A percentile compares a stretch with the other conserved stretches of the same genome.
Conservation (phyloP, 1,284 basidiomycete species). For the Trichosporon sp. region DNA sequence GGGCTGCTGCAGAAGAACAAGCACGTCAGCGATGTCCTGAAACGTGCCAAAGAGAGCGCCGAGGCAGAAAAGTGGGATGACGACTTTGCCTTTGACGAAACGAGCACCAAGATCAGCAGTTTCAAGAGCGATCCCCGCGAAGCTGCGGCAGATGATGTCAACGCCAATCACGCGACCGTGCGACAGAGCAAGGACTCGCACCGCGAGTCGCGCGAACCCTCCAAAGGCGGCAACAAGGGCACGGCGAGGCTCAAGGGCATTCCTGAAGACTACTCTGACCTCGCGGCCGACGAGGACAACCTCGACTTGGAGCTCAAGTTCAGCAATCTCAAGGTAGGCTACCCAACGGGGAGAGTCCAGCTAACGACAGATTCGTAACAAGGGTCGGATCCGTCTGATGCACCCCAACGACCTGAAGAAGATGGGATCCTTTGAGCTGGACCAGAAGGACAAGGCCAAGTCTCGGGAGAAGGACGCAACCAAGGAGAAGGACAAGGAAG, state of each 20-base stretch:
- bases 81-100: slow-evolving; percentile 88
- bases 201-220: background rate
- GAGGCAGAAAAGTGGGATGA: slow-evolving; percentile 62
- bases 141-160: background rate
- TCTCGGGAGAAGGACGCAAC: background rate
- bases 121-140: background rate
- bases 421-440: slow-evolving; percentile 32
- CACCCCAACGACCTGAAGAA: slow-evolving; percentile 71
- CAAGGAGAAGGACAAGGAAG: background rate
- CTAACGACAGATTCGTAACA: slow-evolving; percentile 54
- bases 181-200: slow-evolving; percentile 18
- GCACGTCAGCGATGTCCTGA: slow-evolving; percentile 64
- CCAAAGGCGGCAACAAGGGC: slow-evolving; percentile 7
- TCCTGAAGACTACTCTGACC: slow-evolving; percentile 79
- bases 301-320: slow-evolving; percentile 82
- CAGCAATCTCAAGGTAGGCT: slow-evolving; percentile 66
- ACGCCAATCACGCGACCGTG: slow-evolving; percentile 33
- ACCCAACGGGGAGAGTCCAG: background rate
- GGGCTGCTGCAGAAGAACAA: slow-evolving; percentile 48
- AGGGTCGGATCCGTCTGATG: slow-evolving; percentile 65
- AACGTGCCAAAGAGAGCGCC: slow-evolving; percentile 30
- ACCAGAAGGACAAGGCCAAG: background rate
- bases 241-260: background rate
- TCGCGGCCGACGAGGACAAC: slow-evolving; percentile 65
- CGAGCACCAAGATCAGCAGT: slow-evolving; percentile 25